Base-by-base conservation (phyloP, 306 rosid genomes). In the Luffa acutangula region DNA sequence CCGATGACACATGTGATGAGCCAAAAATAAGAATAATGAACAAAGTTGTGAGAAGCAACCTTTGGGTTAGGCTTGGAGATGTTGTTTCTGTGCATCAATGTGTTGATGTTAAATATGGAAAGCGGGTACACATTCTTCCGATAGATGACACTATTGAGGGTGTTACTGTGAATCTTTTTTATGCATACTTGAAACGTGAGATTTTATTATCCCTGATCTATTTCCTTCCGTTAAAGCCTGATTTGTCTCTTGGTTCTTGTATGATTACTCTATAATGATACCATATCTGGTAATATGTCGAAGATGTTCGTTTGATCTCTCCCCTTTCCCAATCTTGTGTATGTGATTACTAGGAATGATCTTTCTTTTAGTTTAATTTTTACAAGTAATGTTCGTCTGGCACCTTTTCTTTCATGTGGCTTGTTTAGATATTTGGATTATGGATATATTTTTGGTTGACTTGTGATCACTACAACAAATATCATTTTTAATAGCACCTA, bases 141-240 rank as follows among this genome's bases (percentile, higher is more conserved):
- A 25, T 83, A 17, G 86, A 83, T 48, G 82, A 82, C 81, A 82
- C 81, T 36, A 77, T 82, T 53, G 84, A 82, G 77, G 84, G 84
- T 20, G 76, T 82, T 54, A 82, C 81, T 2, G 84, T 81, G 31
- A 53, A 81, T 56, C 84, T 81, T 45, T 81, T 81, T 81, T 73
- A 72, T 69, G 73, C 80, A 48, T 82, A 66, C 63, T 78, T 65
- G 79, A 18, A 82, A 77, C 84, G 76, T 79, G 60, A 75, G 76
- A 46, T 52, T 72, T n/a, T n/a, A n/a, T 54, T 48, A 17, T 43
- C 77, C 64, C 62, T 70, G 39, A 76, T 20, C 14, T 77, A 76
- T 80, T 34, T 76, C 11, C 11, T 25, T 37, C 12, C 15, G 3
- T 63, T 78, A 21, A 15, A 65, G 21, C 12, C 17, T n/a, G 62